These are phyloP conservation scores for Colletotrichum spinosum DNA, from an alignment of 2,329 filamentous ascomycete genomes.

Conservation along the genomic window DNA sequence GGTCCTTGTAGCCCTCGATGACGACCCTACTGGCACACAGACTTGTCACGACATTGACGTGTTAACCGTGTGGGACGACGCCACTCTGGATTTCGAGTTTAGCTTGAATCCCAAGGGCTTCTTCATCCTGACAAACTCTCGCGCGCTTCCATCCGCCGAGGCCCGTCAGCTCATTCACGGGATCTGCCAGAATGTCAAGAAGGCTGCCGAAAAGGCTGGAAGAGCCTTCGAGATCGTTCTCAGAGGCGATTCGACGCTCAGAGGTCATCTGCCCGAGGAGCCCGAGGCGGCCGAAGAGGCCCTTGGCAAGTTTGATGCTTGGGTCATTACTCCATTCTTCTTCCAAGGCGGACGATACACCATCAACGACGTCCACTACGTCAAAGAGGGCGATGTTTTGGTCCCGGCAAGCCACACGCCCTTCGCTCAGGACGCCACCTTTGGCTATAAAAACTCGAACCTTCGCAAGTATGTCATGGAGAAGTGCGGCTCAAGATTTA, in stretches of 20 bases:
- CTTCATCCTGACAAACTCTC: slow-evolving; percentile 71
- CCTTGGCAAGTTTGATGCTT: slow-evolving; percentile 62
- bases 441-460: slow-evolving; percentile 67
- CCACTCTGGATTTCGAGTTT: slow-evolving; percentile 34
- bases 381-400: slow-evolving; percentile 60
- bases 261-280: slow-evolving; percentile 68
- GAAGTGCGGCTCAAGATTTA: slow-evolving; percentile 51
- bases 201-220: slow-evolving; percentile 53
- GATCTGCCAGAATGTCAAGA: slow-evolving; percentile 62
- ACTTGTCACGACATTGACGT: slow-evolving; percentile 70
- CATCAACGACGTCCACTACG: slow-evolving; percentile 68
- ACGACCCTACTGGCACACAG: slow-evolving; percentile 71
- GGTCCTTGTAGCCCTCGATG: slow-evolving; percentile 57
- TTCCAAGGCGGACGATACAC: slow-evolving; percentile 68
- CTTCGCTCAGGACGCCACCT: slow-evolving; percentile 68
- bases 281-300: slow-evolving; percentile 62
- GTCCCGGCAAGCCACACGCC: slow-evolving; percentile 65
- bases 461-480: slow-evolving; percentile 64
- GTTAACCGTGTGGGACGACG: slow-evolving; percentile 64
- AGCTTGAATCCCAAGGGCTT: slow-evolving; percentile 55
- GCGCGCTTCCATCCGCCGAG: slow-evolving; percentile 62
- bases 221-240: slow-evolving; percentile 65
- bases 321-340: slow-evolving; percentile 70
- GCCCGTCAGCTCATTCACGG: slow-evolving; percentile 60
- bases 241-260: slow-evolving; percentile 66